phyloP scores from a whole-genome alignment of 2,329 filamentous ascomycete genomes.

The Sphaerulina vaccinii region DNA sequence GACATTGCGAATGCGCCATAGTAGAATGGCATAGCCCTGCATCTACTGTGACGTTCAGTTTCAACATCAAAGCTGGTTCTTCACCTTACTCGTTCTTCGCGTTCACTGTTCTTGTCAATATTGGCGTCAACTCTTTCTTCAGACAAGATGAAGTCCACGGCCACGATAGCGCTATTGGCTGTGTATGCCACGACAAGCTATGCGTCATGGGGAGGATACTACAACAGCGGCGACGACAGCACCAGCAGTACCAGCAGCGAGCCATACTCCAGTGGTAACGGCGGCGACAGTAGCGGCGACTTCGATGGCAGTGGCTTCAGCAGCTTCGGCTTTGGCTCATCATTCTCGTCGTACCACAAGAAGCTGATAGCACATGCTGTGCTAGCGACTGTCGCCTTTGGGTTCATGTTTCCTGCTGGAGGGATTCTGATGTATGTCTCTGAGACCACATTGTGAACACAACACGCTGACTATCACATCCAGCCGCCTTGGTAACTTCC shows the following conservation, averaged over 20 bases:
- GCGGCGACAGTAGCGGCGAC: conserved; percentile 12
- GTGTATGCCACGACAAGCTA: conserved; percentile 1
- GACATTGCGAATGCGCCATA: conserved; percentile 1
- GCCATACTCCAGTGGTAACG: conserved; percentile 12
- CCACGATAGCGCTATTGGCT: conserved; percentile 10
- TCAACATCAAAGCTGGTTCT: background rate
- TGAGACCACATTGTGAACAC: too few species aligned
- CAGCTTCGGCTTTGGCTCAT: conserved; percentile 17
- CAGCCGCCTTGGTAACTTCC: conserved; percentile 44
- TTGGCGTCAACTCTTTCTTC: background rate
- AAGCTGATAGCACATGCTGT: conserved; percentile 49
- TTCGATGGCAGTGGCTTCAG: conserved; percentile 11
- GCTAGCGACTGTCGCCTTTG: conserved; percentile 47
- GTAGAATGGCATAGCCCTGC: background rate
- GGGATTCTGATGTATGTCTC: conserved; percentile 42
- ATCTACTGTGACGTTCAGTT: background rate
- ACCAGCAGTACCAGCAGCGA: conserved; percentile 5
- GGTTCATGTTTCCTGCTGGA: conserved; percentile 48
- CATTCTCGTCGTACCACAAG: conserved; percentile 22
- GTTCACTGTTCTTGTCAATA: background rate
- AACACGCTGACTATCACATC: background rate
- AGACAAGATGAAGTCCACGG: conserved; percentile 3
- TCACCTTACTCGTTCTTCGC: background rate
- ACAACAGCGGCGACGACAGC: conserved; percentile 16
- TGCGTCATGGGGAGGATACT: conserved; percentile 19